Evolutionary conservation across 148 eudicot species (phyloP).

Genomic region (Pouteria glomerata): DNA sequence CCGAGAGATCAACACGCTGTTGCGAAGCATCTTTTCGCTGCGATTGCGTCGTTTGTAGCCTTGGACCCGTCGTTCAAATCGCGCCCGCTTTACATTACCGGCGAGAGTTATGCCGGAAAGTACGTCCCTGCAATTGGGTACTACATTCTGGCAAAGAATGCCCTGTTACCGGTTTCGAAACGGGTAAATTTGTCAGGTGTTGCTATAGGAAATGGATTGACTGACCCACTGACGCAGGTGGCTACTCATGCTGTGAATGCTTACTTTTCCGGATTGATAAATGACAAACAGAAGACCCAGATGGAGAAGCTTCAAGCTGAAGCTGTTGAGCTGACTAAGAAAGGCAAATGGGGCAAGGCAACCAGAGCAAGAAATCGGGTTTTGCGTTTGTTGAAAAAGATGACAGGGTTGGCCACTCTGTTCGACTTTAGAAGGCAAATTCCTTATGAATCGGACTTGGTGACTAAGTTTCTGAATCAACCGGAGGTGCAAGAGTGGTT

Average conservation of each 20-base stretch:
- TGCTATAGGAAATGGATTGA: conserved; percentile 78
- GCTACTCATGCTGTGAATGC: conserved; percentile 60
- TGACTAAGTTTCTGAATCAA: conserved; percentile 33
- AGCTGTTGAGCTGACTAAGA: conserved; percentile 17
- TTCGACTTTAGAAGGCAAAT: conserved; percentile 32
- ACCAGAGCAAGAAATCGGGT: conserved; percentile 42
- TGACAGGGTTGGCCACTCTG: conserved; percentile 43
- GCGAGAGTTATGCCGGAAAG: conserved; percentile 92
- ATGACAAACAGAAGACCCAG: conserved; percentile 42
- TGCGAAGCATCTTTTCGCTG: conserved; percentile 57
- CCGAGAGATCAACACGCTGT: conserved; percentile 61
- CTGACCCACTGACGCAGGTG: conserved; percentile 68
- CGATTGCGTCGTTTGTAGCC: conserved; percentile 43
- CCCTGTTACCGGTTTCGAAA: conserved; percentile 7
- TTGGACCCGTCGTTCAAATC: conserved; percentile 34
- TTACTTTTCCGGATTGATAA: conserved; percentile 56
- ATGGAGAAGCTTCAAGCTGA: conserved; percentile 44
- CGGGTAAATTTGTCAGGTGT: conserved; percentile 64
- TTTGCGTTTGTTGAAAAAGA: conserved; percentile 28
- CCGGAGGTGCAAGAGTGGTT: conserved; percentile 44
- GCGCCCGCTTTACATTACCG: conserved; percentile 70
- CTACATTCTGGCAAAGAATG: conserved; percentile 50
- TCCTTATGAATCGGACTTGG: conserved; percentile 44
- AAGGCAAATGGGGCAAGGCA: conserved; percentile 54
- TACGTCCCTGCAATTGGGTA: conserved; percentile 73